A percentile compares a stretch with the other conserved stretches of the same genome.
phyloP scores from a whole-genome alignment of 352 stramenopile species.

The Phytophthora fragariae region DNA sequence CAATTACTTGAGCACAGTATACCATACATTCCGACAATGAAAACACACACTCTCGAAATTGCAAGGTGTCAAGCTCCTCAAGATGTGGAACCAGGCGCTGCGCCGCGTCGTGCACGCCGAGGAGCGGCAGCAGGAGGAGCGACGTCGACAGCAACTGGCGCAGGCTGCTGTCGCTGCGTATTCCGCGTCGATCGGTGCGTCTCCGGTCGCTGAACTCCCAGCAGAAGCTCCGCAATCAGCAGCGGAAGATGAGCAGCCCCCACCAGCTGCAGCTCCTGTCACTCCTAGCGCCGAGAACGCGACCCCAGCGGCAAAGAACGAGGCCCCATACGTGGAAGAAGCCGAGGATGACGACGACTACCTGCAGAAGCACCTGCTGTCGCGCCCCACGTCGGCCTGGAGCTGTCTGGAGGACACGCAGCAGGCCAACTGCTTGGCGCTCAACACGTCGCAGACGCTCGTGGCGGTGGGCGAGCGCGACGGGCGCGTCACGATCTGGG shows the following conservation, averaged over 20 bases:
- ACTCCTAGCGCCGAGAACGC: background rate
- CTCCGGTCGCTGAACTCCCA: background rate
- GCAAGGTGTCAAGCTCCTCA: background rate
- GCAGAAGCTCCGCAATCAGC: conserved; percentile 15
- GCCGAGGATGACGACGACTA: conserved; percentile 55
- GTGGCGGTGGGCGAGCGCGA: conserved; percentile 83
- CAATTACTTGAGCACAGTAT: background rate
- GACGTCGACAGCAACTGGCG: conserved; percentile 35
- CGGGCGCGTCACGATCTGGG: conserved; percentile 83
- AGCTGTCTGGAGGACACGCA: conserved; percentile 77
- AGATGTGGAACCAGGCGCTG: conserved; percentile 48
- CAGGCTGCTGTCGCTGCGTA: conserved; percentile 17
- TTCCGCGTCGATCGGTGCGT: conserved; percentile 8
- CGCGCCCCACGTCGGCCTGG: conserved; percentile 58
- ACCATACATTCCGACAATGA: background rate
- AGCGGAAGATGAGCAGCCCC: background rate
- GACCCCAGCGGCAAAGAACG: background rate
- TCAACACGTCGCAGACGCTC: conserved; percentile 71
- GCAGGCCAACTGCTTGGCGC: conserved; percentile 73
- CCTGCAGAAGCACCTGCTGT: conserved; percentile 70
- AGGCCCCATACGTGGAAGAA: conserved; percentile 30
- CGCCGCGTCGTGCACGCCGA: conserved; percentile 41
- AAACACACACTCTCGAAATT: background rate
- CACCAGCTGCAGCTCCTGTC: background rate
- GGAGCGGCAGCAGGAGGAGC: conserved; percentile 36